phyloP scores from a whole-genome alignment of 768 basidiomycete species.

The Trametes elegans region DNA sequence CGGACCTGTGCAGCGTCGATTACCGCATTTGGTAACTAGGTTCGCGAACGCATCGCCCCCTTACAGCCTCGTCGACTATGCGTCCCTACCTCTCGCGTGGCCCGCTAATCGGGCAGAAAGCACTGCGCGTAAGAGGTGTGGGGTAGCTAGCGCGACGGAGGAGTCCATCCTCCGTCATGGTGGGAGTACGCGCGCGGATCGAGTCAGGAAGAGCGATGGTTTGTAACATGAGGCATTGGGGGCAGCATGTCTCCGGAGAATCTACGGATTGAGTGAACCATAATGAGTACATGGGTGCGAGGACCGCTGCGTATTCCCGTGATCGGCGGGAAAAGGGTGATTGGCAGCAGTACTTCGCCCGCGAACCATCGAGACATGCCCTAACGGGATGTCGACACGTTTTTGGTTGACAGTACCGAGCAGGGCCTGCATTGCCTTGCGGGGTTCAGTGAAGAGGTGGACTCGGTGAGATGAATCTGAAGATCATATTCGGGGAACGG shows the following conservation, averaged over 20 bases:
- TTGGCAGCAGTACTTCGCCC: too few species aligned
- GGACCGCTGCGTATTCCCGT: too few species aligned
- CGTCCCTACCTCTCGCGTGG: conserved; percentile 5
- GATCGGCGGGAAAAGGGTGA: too few species aligned
- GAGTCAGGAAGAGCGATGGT: background rate
- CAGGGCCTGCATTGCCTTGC: background rate
- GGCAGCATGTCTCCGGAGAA: background rate
- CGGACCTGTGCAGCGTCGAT: conserved; percentile 6
- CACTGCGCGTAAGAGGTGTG: conserved; percentile 2
- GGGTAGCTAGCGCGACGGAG: conserved; percentile 6
- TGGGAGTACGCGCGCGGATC: background rate
- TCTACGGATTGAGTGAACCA: background rate
- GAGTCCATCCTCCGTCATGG: conserved; percentile 5
- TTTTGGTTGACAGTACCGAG: background rate
- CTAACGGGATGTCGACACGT: background rate
- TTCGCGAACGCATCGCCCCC: conserved; percentile 18
- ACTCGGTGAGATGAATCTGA: background rate
- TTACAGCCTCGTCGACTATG: conserved; percentile 7
- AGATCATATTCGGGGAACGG: background rate
- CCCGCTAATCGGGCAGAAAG: background rate
- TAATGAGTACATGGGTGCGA: too few species aligned
- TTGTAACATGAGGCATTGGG: conserved; percentile 16
- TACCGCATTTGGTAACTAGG: conserved; percentile 17
- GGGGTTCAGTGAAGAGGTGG: background rate
- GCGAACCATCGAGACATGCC: background rate